phyloP scores from a whole-genome alignment of 768 basidiomycete species.

The Gyrodon lividus region DNA sequence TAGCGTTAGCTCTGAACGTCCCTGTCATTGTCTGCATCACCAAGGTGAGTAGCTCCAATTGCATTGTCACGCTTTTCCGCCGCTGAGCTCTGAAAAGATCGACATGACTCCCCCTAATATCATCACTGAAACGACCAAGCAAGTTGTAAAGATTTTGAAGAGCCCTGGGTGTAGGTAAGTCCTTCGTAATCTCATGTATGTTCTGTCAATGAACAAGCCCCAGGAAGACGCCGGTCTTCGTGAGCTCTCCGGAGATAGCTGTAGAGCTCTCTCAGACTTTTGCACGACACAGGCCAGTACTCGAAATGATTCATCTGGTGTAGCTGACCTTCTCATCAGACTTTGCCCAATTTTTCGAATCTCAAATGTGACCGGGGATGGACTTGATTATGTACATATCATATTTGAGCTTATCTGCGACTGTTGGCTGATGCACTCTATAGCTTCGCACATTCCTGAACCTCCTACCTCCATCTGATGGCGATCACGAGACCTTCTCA shows the following conservation, averaged over 20 bases:
- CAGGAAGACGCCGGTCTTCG: slow-evolving; percentile 82
- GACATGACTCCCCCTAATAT: slow-evolving; percentile 97
- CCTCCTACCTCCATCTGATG: slow-evolving; percentile 83
- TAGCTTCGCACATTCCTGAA: slow-evolving; percentile 90
- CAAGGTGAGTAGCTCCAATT: slow-evolving; percentile 52
- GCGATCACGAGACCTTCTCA: slow-evolving; percentile 77
- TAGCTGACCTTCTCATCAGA: slow-evolving; percentile 38
- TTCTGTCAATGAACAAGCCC: background rate
- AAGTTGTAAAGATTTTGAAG: slow-evolving; percentile 87
- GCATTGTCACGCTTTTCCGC: background rate
- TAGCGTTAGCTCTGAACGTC: slow-evolving; percentile 88
- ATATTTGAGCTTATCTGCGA: background rate
- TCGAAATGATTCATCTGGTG: background rate
- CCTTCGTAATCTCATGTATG: background rate
- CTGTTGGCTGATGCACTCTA: slow-evolving; percentile 11
- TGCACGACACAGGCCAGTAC: slow-evolving; percentile 62
- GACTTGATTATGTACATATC: slow-evolving; percentile 67
- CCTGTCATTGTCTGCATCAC: slow-evolving; percentile 94
- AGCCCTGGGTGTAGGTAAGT: slow-evolving; percentile 88
- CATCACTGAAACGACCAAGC: slow-evolving; percentile 86
- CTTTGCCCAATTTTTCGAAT: slow-evolving; percentile 89
- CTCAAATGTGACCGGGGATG: slow-evolving; percentile 94
- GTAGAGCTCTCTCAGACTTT: slow-evolving; percentile 76
- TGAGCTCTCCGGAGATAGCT: slow-evolving; percentile 78
- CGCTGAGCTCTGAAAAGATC: slow-evolving; percentile 44